Conservation (phyloP, 257 asterid species). For the Parsonsia alboflavescens region DNA sequence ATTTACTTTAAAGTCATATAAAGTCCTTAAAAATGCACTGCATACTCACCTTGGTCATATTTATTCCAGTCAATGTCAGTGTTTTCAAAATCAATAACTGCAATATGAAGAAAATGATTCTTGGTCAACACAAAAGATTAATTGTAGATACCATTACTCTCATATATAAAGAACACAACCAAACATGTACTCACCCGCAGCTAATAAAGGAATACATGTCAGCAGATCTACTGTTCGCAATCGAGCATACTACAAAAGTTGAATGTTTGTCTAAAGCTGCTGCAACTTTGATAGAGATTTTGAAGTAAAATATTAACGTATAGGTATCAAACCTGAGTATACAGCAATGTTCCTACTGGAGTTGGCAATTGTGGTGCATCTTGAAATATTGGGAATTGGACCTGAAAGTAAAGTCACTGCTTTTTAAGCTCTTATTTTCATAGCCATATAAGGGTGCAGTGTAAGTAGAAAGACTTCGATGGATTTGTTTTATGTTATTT, state of each 20-base stretch:
- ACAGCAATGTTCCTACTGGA: conserved; percentile 51
- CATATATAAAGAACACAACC: conserved; percentile 7
- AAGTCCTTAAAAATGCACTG: neutral
- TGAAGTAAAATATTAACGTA: neutral
- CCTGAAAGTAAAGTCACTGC: conserved; percentile 27
- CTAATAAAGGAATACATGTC: conserved; percentile 54
- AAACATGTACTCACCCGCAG: conserved; percentile 41
- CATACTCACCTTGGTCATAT: conserved; percentile 46
- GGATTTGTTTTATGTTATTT: neutral
- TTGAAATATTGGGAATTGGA: conserved; percentile 51
- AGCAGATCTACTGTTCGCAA: conserved; percentile 44
- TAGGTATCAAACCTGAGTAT: conserved; percentile 36
- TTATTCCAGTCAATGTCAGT: conserved; percentile 55
- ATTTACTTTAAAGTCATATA: conserved; percentile 2
- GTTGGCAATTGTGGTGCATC: conserved; percentile 46
- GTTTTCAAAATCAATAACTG: conserved; percentile 66
- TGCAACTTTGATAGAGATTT: neutral
- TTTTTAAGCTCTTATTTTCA: neutral
- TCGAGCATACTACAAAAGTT: conserved; percentile 36
- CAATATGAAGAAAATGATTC: conserved; percentile 20
- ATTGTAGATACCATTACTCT: neutral
- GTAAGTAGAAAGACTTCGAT: neutral
- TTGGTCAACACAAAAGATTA: neutral
- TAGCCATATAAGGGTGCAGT: neutral
- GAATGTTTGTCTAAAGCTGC: conserved; percentile 4